Evolutionary conservation across 2,329 filamentous ascomycete genomes (phyloP), one percentile per base, ranked within the genome.

Genomic region (Triangularia setosa): DNA sequence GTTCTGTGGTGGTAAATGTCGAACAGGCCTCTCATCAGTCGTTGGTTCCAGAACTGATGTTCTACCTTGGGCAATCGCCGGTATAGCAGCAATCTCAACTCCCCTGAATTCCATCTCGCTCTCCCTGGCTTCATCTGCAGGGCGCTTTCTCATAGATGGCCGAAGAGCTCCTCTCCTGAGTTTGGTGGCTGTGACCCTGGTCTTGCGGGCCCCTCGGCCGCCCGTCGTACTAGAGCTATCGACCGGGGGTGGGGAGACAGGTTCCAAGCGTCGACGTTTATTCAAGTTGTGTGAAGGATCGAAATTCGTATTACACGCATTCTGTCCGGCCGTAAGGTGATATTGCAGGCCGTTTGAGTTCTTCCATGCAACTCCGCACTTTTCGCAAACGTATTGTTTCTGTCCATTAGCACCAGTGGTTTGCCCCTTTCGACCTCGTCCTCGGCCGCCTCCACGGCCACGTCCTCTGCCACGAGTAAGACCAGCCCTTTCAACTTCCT

Each of bases 301-400:
- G 57, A 76, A 82, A 62, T 73, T 71, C 1, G 84, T 80, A 68
- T 87, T 87, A 70, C 85, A 87, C 14, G 78, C 23, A 3, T 81
- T 82, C 64, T 77, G 77, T 1, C 84, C 83, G 69, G 86, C 87
- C 33, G 80, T 81, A 14, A 82, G 73, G 66, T 87, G 85, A 69
- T 87, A 87, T 59, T 85, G 84, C 16, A 87, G 75, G 0, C 85
- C 85, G 55, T 84, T 76, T 33, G 83, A 77, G 60, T 87, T 87
- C 72, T 86, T 86, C 84, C 84, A 87, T 11, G 73, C 75, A 2
- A 79, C 80, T 9, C 80, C 80, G 64, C 85, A 87, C 53, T 79
- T 83, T 9, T 83, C 79, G 66, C 85, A 87, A 21, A 73, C 76
- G 69, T 76, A 85, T 1, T 75, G 68, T 27, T 75, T 75, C 16